These are phyloP conservation scores for Rhodosorus marinus DNA, from an alignment of 23 red algal species.

Conservation along the genomic window DNA sequence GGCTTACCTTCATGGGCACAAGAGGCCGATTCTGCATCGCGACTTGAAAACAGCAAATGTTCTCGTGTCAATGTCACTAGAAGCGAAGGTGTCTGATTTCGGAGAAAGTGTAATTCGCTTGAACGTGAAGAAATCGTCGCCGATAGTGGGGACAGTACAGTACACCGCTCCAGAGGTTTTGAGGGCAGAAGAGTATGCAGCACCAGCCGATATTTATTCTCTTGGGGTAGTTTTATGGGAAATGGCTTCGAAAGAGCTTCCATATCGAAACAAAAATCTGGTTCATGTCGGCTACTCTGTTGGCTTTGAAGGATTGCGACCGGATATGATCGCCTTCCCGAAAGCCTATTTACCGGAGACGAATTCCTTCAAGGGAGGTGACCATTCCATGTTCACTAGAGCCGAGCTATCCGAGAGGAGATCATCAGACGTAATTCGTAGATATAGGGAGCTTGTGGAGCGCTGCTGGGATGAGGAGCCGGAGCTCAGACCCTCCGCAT, in stretches of 20 bases:
- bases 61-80: constrained; percentile 46
- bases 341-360: no score
- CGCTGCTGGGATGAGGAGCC: constrained; percentile 21
- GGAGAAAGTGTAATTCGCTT: constrained; percentile 35
- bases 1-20: constrained; percentile 59
- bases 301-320: no score
- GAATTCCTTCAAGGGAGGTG: no score
- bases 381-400: no score
- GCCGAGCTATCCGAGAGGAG: no score
- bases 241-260: constrained; percentile 42
- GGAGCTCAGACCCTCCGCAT: constrained; percentile 16
- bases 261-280: constrained; percentile 29
- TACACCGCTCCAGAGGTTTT: constrained; percentile 74
- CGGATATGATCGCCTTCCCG: no score
- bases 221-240: constrained; percentile 77
- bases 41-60: constrained; percentile 71
- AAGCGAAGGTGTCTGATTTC: constrained; percentile 65
- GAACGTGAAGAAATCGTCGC: constrained; percentile 32
- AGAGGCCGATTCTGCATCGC: constrained; percentile 58
- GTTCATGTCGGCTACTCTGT: no score
- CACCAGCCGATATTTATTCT: constrained; percentile 57
- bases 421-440: no score
- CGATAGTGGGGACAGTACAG: constrained; percentile 56
- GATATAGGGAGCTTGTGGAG: constrained; percentile 33
- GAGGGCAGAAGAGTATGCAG: constrained; percentile 30